Evolutionary conservation across 2,329 filamentous ascomycete species (phyloP).

Genomic region (Sclerotinia spermophila): DNA sequence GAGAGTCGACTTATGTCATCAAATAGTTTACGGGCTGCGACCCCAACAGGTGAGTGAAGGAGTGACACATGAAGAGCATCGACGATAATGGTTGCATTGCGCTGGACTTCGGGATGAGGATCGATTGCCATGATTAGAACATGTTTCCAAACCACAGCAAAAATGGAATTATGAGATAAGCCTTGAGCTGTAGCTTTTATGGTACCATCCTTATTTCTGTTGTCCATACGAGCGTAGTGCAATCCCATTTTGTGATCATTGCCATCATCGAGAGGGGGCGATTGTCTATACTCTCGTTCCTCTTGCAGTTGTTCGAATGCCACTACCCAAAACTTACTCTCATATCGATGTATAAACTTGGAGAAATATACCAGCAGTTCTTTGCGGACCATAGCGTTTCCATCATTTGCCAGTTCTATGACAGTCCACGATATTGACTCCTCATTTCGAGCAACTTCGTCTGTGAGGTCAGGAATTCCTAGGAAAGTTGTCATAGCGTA

Average conservation of each 20-base stretch:
- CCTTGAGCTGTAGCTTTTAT: slow-evolving; percentile 56
- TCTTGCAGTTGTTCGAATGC: slow-evolving; percentile 88
- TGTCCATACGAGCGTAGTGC: slow-evolving; percentile 56
- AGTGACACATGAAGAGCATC: slow-evolving; percentile 80
- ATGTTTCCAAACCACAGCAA: slow-evolving; percentile 92
- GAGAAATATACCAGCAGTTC: slow-evolving; percentile 94
- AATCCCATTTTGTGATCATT: slow-evolving; percentile 59
- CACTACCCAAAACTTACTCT: slow-evolving; percentile 86
- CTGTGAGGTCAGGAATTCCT: slow-evolving; percentile 86
- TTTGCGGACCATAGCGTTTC: slow-evolving; percentile 88
- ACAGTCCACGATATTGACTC: slow-evolving; percentile 86
- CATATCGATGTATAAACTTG: slow-evolving; percentile 82
- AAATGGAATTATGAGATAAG: slow-evolving; percentile 82
- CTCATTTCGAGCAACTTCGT: slow-evolving; percentile 86
- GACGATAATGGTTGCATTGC: slow-evolving; percentile 78
- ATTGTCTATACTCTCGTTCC: slow-evolving; percentile 67
- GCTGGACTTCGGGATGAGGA: slow-evolving; percentile 87
- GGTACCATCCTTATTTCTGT: slow-evolving; percentile 54
- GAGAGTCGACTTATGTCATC: slow-evolving; percentile 63
- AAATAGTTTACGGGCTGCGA: slow-evolving; percentile 66
- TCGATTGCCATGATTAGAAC: slow-evolving; percentile 87
- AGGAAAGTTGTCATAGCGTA: slow-evolving; percentile 92
- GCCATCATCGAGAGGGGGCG: slow-evolving; percentile 53
- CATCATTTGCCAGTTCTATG: slow-evolving; percentile 88
- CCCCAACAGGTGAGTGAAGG: slow-evolving; percentile 70